Evolutionary conservation across 1,284 basidiomycete species (phyloP).

Genomic region (Lentinula novae-zelandiae): DNA sequence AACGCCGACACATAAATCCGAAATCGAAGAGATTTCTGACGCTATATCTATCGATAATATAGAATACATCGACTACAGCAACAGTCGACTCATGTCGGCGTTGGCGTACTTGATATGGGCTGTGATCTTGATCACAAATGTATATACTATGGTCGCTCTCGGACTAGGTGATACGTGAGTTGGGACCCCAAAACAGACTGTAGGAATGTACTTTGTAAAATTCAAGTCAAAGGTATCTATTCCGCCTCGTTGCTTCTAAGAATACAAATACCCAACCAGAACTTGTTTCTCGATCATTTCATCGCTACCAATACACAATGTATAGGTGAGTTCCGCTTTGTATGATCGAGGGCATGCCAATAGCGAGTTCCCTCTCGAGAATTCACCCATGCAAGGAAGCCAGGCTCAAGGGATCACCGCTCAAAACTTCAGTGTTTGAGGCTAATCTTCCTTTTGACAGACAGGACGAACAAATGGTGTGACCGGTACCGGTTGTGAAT

Average conservation of each 20-base stretch:
- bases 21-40: not conserved
- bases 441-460: too few relatives aligned
- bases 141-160: slow-evolving; percentile 51
- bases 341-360: too few relatives aligned
- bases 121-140: slow-evolving; percentile 58
- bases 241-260: not conserved
- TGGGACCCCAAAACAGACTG: not conserved
- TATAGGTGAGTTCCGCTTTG: too few relatives aligned
- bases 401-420: too few relatives aligned
- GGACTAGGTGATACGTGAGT: slow-evolving; percentile 20
- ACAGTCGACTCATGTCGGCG: slow-evolving; percentile 39
- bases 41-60: slow-evolving; percentile 3
- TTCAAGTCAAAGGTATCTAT: too few relatives aligned
- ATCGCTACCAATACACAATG: too few relatives aligned
- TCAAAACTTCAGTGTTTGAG: too few relatives aligned
- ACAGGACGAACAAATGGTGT: too few relatives aligned
- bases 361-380: too few relatives aligned
- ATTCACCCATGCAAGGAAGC: too few relatives aligned
- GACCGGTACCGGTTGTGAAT: too few relatives aligned
- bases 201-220: not conserved
- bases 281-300: too few relatives aligned
- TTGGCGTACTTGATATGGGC: slow-evolving; percentile 56
- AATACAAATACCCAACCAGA: not conserved
- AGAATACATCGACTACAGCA: slow-evolving; percentile 41
- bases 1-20: not conserved